These are phyloP conservation scores for Mycena galericulata DNA, from an alignment of 768 basidiomycete genomes.

Conservation along the genomic window DNA sequence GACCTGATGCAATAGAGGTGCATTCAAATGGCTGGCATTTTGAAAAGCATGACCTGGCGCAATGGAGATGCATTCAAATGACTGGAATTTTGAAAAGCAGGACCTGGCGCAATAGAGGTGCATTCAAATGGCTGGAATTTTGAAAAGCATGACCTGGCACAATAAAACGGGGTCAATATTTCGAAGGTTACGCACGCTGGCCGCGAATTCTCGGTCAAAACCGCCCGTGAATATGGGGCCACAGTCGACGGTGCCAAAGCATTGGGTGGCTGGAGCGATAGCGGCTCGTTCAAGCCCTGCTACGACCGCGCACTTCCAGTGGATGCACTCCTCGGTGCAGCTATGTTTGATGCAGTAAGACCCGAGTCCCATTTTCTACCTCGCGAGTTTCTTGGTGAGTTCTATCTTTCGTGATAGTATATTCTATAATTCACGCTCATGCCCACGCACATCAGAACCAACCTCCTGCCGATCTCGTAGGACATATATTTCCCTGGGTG, in stretches of 20 bases:
- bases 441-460: no score
- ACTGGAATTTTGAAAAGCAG: no score
- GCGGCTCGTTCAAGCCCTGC: conserved; percentile 39
- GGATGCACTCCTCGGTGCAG: conserved; percentile 46
- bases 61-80: no score
- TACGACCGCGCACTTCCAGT: conserved; percentile 47
- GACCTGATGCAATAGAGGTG: no score
- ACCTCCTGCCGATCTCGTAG: conserved; percentile 35
- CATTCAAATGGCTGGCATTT: no score
- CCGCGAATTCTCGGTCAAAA: conserved; percentile 43
- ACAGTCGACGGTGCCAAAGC: conserved; percentile 43
- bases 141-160: no score
- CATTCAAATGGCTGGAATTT: no score
- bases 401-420: not conserved
- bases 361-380: conserved; percentile 44
- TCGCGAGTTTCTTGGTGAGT: conserved; percentile 39
- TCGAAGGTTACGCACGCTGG: conserved; percentile 48
- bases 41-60: no score
- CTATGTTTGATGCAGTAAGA: conserved; percentile 43
- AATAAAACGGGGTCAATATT: conserved; percentile 40
- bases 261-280: conserved; percentile 46
- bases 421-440: not conserved
- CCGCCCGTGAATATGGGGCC: conserved; percentile 44
- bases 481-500: conserved; percentile 43
- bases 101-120: no score